A percentile compares a stretch with the other conserved stretches of the same genome.
These are phyloP conservation scores for Penicillium salamii DNA, from an alignment of 495 filamentous ascomycete species.

Conservation along the genomic window DNA sequence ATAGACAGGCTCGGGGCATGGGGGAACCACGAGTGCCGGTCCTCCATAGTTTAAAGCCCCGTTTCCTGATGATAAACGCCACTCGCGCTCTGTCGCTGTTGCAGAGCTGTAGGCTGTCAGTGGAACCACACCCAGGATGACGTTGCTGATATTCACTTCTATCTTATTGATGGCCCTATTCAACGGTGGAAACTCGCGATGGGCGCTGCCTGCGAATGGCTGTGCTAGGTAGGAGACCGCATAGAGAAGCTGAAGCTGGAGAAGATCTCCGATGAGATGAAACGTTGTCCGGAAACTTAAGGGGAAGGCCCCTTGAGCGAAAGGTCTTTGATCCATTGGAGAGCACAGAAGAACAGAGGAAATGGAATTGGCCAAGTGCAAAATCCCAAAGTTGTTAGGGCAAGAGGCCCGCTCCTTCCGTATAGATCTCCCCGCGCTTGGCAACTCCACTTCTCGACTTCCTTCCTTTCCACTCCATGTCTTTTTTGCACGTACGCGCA, in stretches of 20 bases:
- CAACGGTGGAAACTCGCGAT: constrained; percentile 14
- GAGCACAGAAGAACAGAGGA: too few relatives aligned
- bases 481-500: neutral
- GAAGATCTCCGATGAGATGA: constrained; percentile 11
- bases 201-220: constrained; percentile 9
- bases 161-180: constrained; percentile 3
- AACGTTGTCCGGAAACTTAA: constrained; percentile 11
- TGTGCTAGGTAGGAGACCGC: constrained; percentile 14
- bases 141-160: constrained; percentile 12
- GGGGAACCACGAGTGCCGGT: neutral
- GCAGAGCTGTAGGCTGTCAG: constrained; percentile 15
- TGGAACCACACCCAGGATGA: constrained; percentile 14
- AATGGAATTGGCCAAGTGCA: neutral
- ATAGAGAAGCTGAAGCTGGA: constrained; percentile 23
- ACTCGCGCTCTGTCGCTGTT: constrained; percentile 5
- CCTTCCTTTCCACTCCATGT: constrained; percentile 2
- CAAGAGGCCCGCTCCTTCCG: neutral
- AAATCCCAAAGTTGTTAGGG: neutral
- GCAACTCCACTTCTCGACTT: constrained; percentile 5
- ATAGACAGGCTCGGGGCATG: neutral
- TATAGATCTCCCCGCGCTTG: constrained; percentile 5
- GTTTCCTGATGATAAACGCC: neutral
- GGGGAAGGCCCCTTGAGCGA: constrained; percentile 9
- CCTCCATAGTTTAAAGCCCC: neutral
- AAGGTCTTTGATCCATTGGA: constrained; percentile 1